Base-by-base conservation (phyloP, 768 basidiomycete species). In the Lactarius trivialis region DNA sequence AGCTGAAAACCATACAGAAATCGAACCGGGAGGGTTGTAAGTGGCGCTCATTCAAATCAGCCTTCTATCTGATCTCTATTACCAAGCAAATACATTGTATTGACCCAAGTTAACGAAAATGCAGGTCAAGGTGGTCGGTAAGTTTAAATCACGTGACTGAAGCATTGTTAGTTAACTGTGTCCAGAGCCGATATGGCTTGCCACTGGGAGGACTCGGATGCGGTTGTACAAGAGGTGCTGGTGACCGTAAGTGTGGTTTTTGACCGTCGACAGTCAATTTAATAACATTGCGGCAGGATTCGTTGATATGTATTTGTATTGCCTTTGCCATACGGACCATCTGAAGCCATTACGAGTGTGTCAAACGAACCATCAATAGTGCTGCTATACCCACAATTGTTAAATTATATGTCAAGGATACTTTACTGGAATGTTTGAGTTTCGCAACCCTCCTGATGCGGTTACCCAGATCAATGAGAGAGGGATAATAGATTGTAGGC, bases 171-270 rank as follows among this genome's bases (percentile, higher is more conserved):
- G 9, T 15, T 48, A 12, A 24, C 32, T 56, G 21, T 53, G 33
- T 60, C 37, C 54, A 92, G 91, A 67, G 89, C 87, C 52, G 89
- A 89, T 72, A 82, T 93, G 75, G 82, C 81, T 54, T 91, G 88
- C 65, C 91, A 93, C 70, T 93, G 91, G 91, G 91, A 93, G 76
- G 91, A 93, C 65, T 82, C 83, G 56, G 91, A 93, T 70, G 77
- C 80, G 55, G 84, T 91, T 61, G 80, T 85, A 45, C 85, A 90
- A 72, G 91, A 93, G 74, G 78, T 93, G 71, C 91, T 81, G 75
- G 78, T 79, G 52, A 93, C 90, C 70, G 91, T 91, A 74, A 65
- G 88, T 76, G 61, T 59, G 39, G 48, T 60, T 37, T 63, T 50
- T 60, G 51, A 21, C 28, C 52, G 52, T 62, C 55, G 51, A 53